Evolutionary conservation across 116 monocot genomes (phyloP), one percentile per base, ranked within the genome.

Genomic region (Posidonia oceanica): DNA sequence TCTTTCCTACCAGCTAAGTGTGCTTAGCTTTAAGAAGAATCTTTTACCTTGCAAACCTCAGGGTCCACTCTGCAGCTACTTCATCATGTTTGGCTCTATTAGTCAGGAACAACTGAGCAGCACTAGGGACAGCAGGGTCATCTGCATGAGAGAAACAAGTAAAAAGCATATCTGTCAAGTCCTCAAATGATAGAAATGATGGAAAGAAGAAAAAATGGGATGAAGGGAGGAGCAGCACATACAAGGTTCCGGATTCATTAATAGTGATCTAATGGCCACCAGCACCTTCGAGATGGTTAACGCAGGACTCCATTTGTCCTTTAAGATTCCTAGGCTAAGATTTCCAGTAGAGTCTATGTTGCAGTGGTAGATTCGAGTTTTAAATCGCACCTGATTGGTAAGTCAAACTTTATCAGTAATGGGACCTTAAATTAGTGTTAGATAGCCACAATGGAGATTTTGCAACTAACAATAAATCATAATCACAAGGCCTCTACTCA

Each of bases 301-400:
- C 38, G 96, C 89, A 36, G 96, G 96, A 61, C 96, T 96, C 96
- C 96, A 96, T 14, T 54, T 68, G 44, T 81, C 88, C 54, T 82
- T 86, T 69, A 96, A 65, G 54, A 96, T 96, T 6, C 81, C 86
- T 59, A 96, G 70, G 66, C 71, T 88, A 17, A 91, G 61, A 41
- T 87, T 74, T 22, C 96, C 96, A 29, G 71, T n/a, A 36, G 88
- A 72, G 68, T 87, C 87, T 41, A 96, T 85, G 66, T 89, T 96
- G 74, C 96, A 88, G 75, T 96, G 96, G 69, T 87, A 96, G 40
- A 96, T 96, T 39, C 96, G 78, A 40, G 96, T 96, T 75, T 79
- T 91, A 68, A 89, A 96, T 38, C 55, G 64, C 41, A 96, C 95
- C 95, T 96, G 77, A 64, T 67, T 39, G 39, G n/a, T 21, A 58